These are phyloP conservation scores for Solanum gandarillasii DNA, from an alignment of 257 asterid genomes.

Conservation along the genomic window DNA sequence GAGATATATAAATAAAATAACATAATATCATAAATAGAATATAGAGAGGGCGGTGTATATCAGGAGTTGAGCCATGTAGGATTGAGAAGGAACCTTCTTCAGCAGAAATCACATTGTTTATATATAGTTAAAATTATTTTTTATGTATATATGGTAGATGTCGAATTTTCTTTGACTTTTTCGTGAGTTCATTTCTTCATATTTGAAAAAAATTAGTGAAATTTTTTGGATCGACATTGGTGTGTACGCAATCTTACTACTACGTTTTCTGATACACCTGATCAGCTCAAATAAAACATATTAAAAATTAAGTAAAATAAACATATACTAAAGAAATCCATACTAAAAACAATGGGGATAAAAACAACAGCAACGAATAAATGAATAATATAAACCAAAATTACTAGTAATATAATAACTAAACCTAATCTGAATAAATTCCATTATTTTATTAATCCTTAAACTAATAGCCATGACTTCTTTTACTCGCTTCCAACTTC, in stretches of 20 bases:
- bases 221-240: accelerated
- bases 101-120: neutral
- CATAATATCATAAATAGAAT: neutral
- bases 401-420: neutral
- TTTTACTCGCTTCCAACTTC: neutral
- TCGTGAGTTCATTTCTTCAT: neutral
- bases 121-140: neutral
- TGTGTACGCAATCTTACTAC: neutral
- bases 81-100: neutral
- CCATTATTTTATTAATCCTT: neutral
- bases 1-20: neutral
- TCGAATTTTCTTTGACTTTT: neutral
- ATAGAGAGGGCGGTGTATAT: neutral
- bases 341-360: neutral
- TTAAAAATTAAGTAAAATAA: neutral
- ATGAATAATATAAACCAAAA: neutral
- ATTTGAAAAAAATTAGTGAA: neutral
- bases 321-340: neutral
- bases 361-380: neutral
- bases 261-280: neutral
- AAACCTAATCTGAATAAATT: neutral
- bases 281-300: neutral
- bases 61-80: accelerated
- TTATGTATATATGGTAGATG: neutral
- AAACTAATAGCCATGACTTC: neutral